phyloP scores from a whole-genome alignment of 176 grass and related monocot species.

The Musa troglodytarum region DNA sequence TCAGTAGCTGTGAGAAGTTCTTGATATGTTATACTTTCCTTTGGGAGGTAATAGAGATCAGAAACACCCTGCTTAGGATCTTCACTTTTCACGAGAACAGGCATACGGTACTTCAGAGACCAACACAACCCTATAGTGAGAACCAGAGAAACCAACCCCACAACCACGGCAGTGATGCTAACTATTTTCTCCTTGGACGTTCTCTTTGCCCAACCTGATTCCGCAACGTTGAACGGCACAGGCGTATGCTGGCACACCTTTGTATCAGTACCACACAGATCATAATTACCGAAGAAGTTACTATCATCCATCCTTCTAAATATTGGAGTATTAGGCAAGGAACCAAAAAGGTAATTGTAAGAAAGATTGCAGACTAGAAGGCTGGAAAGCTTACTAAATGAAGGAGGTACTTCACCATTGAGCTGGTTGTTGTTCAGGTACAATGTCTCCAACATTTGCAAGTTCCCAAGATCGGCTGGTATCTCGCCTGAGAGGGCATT shows the following conservation, averaged over 20 bases:
- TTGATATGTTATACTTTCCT: conserved; percentile 70
- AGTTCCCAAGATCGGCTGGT: conserved; percentile 62
- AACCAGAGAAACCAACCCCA: conserved; percentile 59
- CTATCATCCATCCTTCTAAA: conserved; percentile 69
- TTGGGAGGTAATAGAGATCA: conserved; percentile 56
- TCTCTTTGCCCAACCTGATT: conserved; percentile 24
- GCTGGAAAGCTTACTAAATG: conserved; percentile 63
- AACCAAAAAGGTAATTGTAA: conserved; percentile 73
- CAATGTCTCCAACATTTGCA: conserved; percentile 66
- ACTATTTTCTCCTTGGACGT: conserved; percentile 66
- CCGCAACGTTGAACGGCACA: conserved; percentile 28
- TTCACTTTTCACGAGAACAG: conserved; percentile 40
- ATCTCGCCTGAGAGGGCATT: conserved; percentile 81
- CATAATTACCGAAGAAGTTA: conserved; percentile 80
- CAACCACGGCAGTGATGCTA: conserved; percentile 49
- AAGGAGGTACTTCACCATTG: conserved; percentile 60
- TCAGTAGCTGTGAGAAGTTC: conserved; percentile 68
- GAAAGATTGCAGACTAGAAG: conserved; percentile 89
- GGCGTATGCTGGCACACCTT: conserved; percentile 40
- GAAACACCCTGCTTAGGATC: conserved; percentile 40
- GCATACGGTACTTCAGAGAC: conserved; percentile 61
- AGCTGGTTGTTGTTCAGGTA: conserved; percentile 92
- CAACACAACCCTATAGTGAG: conserved; percentile 75
- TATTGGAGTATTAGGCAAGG: conserved; percentile 49
- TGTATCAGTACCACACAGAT: conserved; percentile 57